Base-by-base conservation (phyloP, 352 stramenopile species). In the Phytophthora kernoviae region DNA sequence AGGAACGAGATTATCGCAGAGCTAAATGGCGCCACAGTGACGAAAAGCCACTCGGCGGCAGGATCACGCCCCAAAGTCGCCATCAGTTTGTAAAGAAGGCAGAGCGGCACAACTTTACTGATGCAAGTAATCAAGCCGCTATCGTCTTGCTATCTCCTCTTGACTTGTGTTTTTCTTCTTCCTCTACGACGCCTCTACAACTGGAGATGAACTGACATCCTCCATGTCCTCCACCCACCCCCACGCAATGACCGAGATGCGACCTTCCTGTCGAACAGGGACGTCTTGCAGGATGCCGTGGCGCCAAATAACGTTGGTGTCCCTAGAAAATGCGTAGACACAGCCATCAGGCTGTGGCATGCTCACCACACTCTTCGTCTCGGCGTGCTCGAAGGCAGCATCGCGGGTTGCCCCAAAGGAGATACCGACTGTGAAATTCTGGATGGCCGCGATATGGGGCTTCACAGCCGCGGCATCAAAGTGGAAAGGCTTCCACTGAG, bases 361-460 rank as follows among this genome's bases (percentile, higher is more conserved):
- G 68, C 97, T 98, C 49, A 98, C 61, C 21, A 93, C 89, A 1
- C 81, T 88, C 48, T 89, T 87, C 18, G 77, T 91, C 37, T 76
- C 58, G 9, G 88, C 90, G 56, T 95, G 79, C 55, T 98, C 74
- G 58, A 98, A 98, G 20, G 93, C 91, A 2, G 95, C 79, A 66
- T 98, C 93, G 32, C 93, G 85, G 18, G 87, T 96, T 2, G 80
- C 86, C 22, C 94, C 94, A 67, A 98, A 98, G 40, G 81, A 96
- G n/a, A 97, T 88, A 34, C 87, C 93, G n/a, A 98, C 86, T 21
- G 94, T 98, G 56, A 98, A 98, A 63, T 98, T 98, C 69, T 98
- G 93, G 55, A 89, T 96, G 18, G 75, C 84, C 1, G 93, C 94
- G 57, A 96, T 85, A 60, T 94, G 73, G 0, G 88, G 88, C 78